These are phyloP conservation scores for Davidsoniella eucalypti DNA, from an alignment of 2,329 filamentous ascomycete species.

Conservation along the genomic window DNA sequence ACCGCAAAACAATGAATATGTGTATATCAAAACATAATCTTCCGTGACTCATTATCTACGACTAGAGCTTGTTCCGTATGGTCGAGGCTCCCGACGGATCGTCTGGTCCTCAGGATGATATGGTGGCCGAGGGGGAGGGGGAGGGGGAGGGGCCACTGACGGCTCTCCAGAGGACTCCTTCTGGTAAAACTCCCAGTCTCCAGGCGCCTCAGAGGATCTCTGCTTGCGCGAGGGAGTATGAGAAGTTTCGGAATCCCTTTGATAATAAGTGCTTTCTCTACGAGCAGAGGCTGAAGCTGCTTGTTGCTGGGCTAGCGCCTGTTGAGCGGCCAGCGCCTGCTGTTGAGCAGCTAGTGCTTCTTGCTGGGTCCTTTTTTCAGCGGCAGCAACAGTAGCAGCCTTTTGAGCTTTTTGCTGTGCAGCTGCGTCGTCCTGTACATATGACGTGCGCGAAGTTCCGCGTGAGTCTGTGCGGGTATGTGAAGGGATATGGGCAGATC, in stretches of 20 bases:
- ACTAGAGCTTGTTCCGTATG: constrained; percentile 3
- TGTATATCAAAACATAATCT: too few relatives aligned
- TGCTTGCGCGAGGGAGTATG: constrained; percentile 4
- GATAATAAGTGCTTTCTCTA: constrained; percentile 7
- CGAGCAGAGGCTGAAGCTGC: constrained; percentile 4
- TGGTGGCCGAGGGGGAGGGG: constrained; percentile 10
- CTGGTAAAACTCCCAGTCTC: constrained; percentile 8
- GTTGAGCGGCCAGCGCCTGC: constrained; percentile 2
- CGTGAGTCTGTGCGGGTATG: too few relatives aligned
- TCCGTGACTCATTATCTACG: background rate
- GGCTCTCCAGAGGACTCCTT: constrained; percentile 5
- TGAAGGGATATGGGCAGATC: background rate
- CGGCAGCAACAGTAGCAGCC: too few relatives aligned
- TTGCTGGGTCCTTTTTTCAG: background rate
- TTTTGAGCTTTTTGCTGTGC: background rate
- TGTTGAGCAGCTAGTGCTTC: background rate
- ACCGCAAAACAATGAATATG: too few relatives aligned
- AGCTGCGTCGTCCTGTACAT: too few relatives aligned
- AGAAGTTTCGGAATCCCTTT: constrained; percentile 5
- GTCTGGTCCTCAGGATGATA: constrained; percentile 5
- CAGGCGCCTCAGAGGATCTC: background rate
- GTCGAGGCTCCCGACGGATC: constrained; percentile 8
- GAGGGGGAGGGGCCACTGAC: constrained; percentile 3
- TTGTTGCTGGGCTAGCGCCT: constrained; percentile 6
- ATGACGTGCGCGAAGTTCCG: too few relatives aligned